Percentiles rank a stretch among this genome's conserved stretches.
phyloP scores from a whole-genome alignment of 306 rosid species.

The Cyamopsis tetragonoloba region DNA sequence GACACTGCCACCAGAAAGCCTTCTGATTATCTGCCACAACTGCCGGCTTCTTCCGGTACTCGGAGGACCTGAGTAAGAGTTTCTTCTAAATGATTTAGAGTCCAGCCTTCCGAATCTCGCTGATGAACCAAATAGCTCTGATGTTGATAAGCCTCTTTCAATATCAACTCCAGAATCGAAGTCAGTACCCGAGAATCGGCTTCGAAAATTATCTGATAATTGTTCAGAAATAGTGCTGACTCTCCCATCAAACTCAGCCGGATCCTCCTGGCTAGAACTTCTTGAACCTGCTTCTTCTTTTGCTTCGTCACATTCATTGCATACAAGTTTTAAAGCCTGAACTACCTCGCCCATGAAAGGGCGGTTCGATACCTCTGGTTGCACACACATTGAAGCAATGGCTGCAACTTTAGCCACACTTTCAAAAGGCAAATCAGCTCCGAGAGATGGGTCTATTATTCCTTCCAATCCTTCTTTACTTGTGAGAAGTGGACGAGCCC shows the following conservation, averaged over 20 bases:
- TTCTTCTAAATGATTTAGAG: slow-evolving; percentile 54
- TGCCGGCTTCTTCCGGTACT: slow-evolving; percentile 45
- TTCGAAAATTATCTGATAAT: slow-evolving; percentile 37
- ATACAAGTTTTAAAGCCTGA: slow-evolving; percentile 82
- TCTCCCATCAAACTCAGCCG: slow-evolving; percentile 33
- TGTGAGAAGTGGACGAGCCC: slow-evolving; percentile 80
- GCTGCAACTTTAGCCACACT: slow-evolving; percentile 87
- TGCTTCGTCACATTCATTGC: slow-evolving; percentile 60
- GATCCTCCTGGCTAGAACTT: slow-evolving; percentile 44
- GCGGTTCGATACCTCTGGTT: slow-evolving; percentile 78
- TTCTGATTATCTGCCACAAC: slow-evolving; percentile 64
- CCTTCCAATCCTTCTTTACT: slow-evolving; percentile 57
- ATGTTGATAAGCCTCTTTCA: slow-evolving; percentile 49
- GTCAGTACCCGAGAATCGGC: slow-evolving; percentile 40
- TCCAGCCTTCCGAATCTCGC: slow-evolving; percentile 34
- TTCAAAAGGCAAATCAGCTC: slow-evolving; percentile 50
- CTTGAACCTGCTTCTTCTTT: slow-evolving; percentile 45
- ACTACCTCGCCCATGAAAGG: slow-evolving; percentile 96
- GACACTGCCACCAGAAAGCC: slow-evolving; percentile 63
- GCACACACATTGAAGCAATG: slow-evolving; percentile 91
- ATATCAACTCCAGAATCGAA: slow-evolving; percentile 36
- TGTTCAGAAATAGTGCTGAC: slow-evolving; percentile 37
- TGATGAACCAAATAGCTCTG: slow-evolving; percentile 50
- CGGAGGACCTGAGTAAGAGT: slow-evolving; percentile 63
- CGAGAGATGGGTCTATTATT: slow-evolving; percentile 52